phyloP scores from a whole-genome alignment of 352 stramenopile species.

The Globisporangium acanthophoron region DNA sequence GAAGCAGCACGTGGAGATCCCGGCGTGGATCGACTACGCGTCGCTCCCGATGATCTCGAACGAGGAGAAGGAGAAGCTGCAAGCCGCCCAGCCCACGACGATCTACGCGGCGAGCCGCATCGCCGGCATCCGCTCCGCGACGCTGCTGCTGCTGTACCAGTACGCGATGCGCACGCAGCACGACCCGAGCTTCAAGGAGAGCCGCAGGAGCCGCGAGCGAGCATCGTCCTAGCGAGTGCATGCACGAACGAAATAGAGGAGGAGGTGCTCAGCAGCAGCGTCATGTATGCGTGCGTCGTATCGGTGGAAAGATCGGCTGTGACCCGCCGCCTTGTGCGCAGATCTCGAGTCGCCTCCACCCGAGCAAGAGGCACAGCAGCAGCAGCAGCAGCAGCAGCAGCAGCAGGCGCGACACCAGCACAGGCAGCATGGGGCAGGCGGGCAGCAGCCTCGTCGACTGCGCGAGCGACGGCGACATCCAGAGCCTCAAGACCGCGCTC shows the following conservation, averaged over 20 bases:
- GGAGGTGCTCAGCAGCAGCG: neutral
- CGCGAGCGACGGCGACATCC: constrained; percentile 46
- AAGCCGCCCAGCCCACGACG: constrained; percentile 77
- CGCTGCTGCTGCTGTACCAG: constrained; percentile 71
- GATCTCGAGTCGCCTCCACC: too few relatives aligned
- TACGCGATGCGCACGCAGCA: constrained; percentile 48
- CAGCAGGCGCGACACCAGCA: neutral
- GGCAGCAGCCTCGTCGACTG: constrained; percentile 33
- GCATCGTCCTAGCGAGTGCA: too few relatives aligned
- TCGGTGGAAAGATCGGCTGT: neutral
- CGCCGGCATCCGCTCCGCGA: constrained; percentile 80
- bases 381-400: neutral
- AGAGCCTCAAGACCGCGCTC: constrained; percentile 38
- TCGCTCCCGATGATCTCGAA: constrained; percentile 93
- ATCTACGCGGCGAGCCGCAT: constrained; percentile 96
- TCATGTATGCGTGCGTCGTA: too few relatives aligned
- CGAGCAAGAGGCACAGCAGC: neutral
- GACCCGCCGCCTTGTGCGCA: too few relatives aligned
- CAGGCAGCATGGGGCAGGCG: constrained; percentile 5
- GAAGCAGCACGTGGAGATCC: constrained; percentile 92
- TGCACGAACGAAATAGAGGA: constrained; percentile 4
- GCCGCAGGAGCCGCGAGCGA: constrained; percentile 18
- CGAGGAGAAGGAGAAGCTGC: constrained; percentile 94
- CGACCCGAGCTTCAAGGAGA: constrained; percentile 14
- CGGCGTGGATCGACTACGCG: constrained; percentile 90